Percentiles rank a stretch among this genome's conserved stretches.
Conservation (phyloP, 1,139 yeast species). For the Wickerhamiella infanticola region DNA sequence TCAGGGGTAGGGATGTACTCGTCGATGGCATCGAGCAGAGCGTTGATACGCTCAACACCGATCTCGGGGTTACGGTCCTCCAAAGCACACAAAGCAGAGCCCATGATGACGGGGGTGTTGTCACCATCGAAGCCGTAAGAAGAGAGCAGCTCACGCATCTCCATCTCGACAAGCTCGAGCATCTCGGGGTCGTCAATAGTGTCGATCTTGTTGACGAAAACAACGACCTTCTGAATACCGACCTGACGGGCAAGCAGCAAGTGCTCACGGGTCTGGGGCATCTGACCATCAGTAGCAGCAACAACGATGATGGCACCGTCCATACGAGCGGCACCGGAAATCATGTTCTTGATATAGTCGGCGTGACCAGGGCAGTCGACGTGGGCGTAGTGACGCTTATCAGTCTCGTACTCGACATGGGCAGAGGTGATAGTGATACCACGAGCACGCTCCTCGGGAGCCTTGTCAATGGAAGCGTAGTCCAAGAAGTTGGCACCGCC, state of each 20-base stretch:
- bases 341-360: constrained; percentile 97
- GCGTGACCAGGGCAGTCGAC: constrained; percentile 99
- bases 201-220: constrained; percentile 94
- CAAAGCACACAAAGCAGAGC: constrained; percentile 94
- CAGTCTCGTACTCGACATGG: constrained; percentile 91
- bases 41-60: constrained; percentile 71
- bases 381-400: constrained; percentile 86
- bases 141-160: constrained; percentile 90
- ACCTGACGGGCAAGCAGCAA: constrained; percentile 96
- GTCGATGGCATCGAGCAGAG: constrained; percentile 84
- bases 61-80: constrained; percentile 82
- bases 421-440: constrained; percentile 98
- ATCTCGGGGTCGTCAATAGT: constrained; percentile 97
- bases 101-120: constrained; percentile 95
- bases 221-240: constrained; percentile 96
- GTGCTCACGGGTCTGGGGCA: constrained; percentile 99
- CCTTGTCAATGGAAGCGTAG: constrained; percentile 87
- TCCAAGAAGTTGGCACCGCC: constrained; percentile 94
- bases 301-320: constrained; percentile 99
- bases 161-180: constrained; percentile 99
- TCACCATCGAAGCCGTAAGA: constrained; percentile 97
- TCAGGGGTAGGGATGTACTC: constrained; percentile 89
- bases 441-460: constrained; percentile 99
- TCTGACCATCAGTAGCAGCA: constrained; percentile 98
- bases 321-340: constrained; percentile 99